phyloP scores from a whole-genome alignment of 208 protist species.

The Acanthamoeba lenticulata region DNA sequence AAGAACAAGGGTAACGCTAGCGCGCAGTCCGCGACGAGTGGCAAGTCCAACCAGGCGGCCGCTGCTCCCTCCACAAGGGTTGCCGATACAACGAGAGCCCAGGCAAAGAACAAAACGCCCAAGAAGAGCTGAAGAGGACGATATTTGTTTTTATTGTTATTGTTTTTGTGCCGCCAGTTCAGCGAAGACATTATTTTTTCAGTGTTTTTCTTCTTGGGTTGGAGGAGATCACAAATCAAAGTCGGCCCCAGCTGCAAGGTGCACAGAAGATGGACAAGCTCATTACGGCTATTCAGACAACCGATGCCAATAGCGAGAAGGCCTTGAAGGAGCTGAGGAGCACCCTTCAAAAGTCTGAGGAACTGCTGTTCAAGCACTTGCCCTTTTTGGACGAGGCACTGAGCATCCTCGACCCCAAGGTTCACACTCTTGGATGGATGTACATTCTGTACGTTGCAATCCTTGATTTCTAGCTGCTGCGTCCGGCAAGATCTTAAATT shows the following conservation, averaged over 20 bases:
- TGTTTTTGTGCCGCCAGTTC: no score
- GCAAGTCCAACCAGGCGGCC: no score
- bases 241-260: no score
- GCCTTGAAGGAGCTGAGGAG: conserved; percentile 55
- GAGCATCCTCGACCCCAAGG: conserved; percentile 42
- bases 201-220: no score
- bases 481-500: neutral
- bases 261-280: conserved; percentile 65
- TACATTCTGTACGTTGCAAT: conserved; percentile 72
- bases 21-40: no score
- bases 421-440: conserved; percentile 77
- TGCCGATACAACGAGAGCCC: no score
- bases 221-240: neutral
- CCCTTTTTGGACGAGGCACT: conserved; percentile 64
- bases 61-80: no score
- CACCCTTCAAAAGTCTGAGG: conserved; percentile 58
- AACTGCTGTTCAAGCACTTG: conserved; percentile 69
- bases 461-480: neutral
- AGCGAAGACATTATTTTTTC: no score
- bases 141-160: no score
- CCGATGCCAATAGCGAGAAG: conserved; percentile 59
- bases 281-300: conserved; percentile 47
- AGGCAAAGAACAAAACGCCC: no score
- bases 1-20: no score
- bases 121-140: no score